These are phyloP conservation scores for Anacardium occidentale DNA, from an alignment of 345 rosid species.

Conservation along the genomic window DNA sequence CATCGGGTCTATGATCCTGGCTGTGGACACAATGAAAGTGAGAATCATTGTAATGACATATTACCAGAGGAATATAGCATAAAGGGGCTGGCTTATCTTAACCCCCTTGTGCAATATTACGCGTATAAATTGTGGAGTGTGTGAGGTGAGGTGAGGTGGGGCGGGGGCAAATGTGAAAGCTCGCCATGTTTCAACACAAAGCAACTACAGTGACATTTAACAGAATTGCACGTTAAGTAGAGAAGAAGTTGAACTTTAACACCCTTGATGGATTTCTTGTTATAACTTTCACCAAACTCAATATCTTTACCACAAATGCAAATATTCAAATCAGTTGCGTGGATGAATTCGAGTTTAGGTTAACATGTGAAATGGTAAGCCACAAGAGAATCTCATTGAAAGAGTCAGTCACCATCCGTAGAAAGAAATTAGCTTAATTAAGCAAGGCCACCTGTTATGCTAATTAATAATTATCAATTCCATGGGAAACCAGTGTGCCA, in stretches of 20 bases:
- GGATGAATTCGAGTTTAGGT: not conserved
- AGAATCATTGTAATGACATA: not conserved
- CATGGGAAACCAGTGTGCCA: slow-evolving; percentile 7
- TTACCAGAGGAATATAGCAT: not conserved
- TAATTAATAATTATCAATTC: slow-evolving; percentile 20
- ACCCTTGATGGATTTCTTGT: not conserved
- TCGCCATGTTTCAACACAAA: not conserved
- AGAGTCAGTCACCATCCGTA: slow-evolving; percentile 12
- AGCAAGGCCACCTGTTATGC: slow-evolving; percentile 12
- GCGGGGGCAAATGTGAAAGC: not conserved
- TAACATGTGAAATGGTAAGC: too few relatives aligned
- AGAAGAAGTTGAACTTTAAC: not conserved
- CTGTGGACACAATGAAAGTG: slow-evolving; percentile 6
- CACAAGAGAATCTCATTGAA: slow-evolving; percentile 2
- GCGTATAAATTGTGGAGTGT: not conserved
- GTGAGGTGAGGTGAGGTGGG: not conserved
- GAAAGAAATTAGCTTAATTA: not conserved
- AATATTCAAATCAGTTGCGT: slow-evolving; percentile 5
- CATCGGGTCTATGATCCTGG: too few relatives aligned
- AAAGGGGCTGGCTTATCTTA: not conserved
- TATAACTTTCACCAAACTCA: not conserved
- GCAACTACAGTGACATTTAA: not conserved
- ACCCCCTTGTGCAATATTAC: not conserved
- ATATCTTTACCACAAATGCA: too few relatives aligned
- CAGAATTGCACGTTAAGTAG: not conserved